A percentile compares a stretch with the other conserved stretches of the same genome.
These are phyloP conservation scores for Crithidia mellificae DNA, from an alignment of 208 protist species.

Conservation along the genomic window DNA sequence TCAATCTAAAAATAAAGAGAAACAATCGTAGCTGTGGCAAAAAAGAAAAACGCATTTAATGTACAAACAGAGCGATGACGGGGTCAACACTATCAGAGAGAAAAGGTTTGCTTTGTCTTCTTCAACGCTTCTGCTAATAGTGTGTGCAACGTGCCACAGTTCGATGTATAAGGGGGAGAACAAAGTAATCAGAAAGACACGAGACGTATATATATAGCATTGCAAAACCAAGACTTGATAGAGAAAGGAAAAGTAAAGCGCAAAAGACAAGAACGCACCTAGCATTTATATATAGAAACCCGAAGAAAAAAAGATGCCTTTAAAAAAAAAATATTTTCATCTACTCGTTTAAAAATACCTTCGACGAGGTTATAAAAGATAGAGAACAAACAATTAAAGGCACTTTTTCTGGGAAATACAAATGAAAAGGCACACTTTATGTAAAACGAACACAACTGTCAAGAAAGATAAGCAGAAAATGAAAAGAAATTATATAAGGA, in stretches of 20 bases:
- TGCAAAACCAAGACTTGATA: background rate
- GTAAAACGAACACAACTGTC: background rate
- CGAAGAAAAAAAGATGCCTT: too few species aligned
- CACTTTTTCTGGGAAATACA: too few species aligned
- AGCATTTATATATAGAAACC: too few species aligned
- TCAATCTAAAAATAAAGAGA: background rate
- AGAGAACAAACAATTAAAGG: too few species aligned
- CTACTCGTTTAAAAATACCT: too few species aligned
- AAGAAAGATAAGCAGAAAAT: background rate
- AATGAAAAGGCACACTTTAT: too few species aligned
- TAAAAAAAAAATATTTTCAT: too few species aligned
- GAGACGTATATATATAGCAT: background rate
- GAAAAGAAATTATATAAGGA: slow-evolving; percentile 1
- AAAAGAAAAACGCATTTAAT: background rate
- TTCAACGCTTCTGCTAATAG: background rate
- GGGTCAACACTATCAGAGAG: background rate
- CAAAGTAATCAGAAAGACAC: background rate
- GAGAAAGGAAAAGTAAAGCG: too few species aligned
- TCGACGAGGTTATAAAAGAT: too few species aligned
- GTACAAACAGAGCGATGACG: background rate
- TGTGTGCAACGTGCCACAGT: background rate
- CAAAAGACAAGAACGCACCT: too few species aligned
- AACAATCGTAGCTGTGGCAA: background rate
- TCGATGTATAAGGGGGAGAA: background rate
- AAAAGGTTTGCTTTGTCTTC: background rate